Base-by-base conservation (phyloP, 2,329 filamentous ascomycete genomes). In the Pseudogymnoascus sp. region DNA sequence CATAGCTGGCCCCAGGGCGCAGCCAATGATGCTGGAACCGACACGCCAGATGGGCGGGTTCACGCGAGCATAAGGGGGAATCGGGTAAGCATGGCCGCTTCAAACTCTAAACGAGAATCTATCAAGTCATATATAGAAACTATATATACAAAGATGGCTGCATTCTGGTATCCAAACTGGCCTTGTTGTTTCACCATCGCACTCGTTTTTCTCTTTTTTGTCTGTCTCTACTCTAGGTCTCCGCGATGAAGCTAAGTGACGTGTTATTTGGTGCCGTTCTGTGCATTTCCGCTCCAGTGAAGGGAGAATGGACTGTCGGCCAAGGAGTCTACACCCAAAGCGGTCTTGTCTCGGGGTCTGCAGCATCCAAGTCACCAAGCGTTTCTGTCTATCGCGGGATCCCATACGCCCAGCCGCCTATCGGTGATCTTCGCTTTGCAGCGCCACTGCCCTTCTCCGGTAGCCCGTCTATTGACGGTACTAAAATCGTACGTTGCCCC, bases 331-430 rank as follows among this genome's bases (percentile, higher is more conserved):
- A 68, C n/a, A 73, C 71, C 2, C 66, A 45, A 45, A 71, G 70
- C 42, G 71, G 71, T 3, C 65, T 66, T 21, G 69, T 73, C 6
- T 63, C 45, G 47, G 71, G 71, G 37, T 70, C 69, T 62, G 66
- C 69, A 45, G 69, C 67, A 16, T 64, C 59, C 8, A 67, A 65
- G 37, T 39, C 63, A 12, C 62, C 66, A 4, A 47, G 64, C 39
- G 66, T 67, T 14, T 63, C 63, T 7, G 62, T 65, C 21, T 81
- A 79, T 65, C 69, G 80, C 4, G 78, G 77, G 4, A 77, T 84
- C 8, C 81, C 81, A 0, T 84, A 79, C 69, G 81, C 81, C 2
- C 76, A 80, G 65, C 78, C 81, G 39, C 81, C 81, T 0, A 73
- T 79, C 16, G 79, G 77, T 1, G 69, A 77, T 64, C 74, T 83